Conservation (phyloP, 345 rosid species). For the Draba incana region DNA sequence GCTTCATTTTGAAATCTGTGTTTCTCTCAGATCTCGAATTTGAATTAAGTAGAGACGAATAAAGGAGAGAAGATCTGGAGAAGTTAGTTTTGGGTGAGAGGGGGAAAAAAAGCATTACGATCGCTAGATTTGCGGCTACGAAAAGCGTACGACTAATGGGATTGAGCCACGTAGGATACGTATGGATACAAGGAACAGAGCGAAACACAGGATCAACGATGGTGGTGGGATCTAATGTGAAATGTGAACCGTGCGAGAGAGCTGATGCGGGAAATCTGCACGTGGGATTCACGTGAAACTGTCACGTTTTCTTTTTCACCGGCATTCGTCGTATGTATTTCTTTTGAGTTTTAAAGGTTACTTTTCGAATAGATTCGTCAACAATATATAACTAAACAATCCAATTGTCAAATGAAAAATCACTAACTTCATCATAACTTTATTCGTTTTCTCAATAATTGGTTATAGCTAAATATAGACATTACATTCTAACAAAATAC, state of each 20-base stretch:
- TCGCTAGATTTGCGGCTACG: slow-evolving; percentile 42
- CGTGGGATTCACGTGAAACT: slow-evolving; percentile 36
- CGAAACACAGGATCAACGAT: slow-evolving; percentile 27
- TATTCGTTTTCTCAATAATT: too few relatives aligned
- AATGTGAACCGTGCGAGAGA: slow-evolving; percentile 9
- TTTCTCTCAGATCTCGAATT: slow-evolving; percentile 20
- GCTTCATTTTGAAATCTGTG: slow-evolving; percentile 33
- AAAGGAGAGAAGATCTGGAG: slow-evolving; percentile 23
- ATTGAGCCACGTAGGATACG: slow-evolving; percentile 26
- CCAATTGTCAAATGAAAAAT: too few relatives aligned
- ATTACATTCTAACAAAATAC: too few relatives aligned
- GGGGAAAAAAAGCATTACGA: not conserved
- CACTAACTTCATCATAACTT: too few relatives aligned
- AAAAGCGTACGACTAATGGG: slow-evolving; percentile 32
- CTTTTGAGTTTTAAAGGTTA: too few relatives aligned
- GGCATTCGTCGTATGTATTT: too few relatives aligned
- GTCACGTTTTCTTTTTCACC: not conserved
- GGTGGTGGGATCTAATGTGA: slow-evolving; percentile 15
- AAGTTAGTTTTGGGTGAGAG: slow-evolving; percentile 18
- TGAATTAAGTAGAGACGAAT: not conserved
- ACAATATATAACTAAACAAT: too few relatives aligned
- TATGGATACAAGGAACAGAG: not conserved
- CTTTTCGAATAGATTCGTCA: too few relatives aligned
- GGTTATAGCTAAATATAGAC: too few relatives aligned
- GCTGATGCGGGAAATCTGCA: slow-evolving; percentile 32